Evolutionary conservation across 2,329 filamentous ascomycete genomes (phyloP).

Genomic region (Lecanicillium sp.): DNA sequence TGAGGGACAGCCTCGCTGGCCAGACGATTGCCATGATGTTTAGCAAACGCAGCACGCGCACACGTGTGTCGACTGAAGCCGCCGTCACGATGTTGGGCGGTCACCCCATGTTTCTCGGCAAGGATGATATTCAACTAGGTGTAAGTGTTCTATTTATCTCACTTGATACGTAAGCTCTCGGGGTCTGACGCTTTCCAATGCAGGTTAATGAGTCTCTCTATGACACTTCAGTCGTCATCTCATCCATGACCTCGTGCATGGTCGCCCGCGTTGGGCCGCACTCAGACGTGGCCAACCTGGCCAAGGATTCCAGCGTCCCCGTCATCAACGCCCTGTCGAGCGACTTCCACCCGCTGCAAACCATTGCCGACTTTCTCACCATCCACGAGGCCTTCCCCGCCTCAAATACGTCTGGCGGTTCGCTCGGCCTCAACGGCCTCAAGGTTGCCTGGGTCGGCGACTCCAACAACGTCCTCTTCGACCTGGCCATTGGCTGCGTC

Average conservation of each 20-base stretch:
- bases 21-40: conserved; percentile 93
- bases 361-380: conserved; percentile 88
- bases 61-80: conserved; percentile 86
- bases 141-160: conserved; percentile 49
- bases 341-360: conserved; percentile 89
- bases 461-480: conserved; percentile 94
- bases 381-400: conserved; percentile 70
- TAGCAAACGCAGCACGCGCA: conserved; percentile 90
- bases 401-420: conserved; percentile 22
- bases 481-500: conserved; percentile 77
- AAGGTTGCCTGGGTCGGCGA: conserved; percentile 97
- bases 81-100: conserved; percentile 85
- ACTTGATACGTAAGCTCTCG: no score
- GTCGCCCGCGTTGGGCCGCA: conserved; percentile 73
- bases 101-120: conserved; percentile 92
- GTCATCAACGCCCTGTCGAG: conserved; percentile 86
- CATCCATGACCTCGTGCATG: conserved; percentile 83
- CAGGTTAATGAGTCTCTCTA: conserved; percentile 92
- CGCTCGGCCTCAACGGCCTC: conserved; percentile 67
- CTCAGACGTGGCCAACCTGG: conserved; percentile 63
- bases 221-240: conserved; percentile 86
- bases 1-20: conserved; percentile 58
- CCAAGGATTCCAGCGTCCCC: conserved; percentile 66
- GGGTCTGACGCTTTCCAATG: no score
- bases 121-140: conserved; percentile 92